Percentiles rank a stretch among this genome's conserved stretches.
Conservation (phyloP, 1,284 basidiomycete genomes). For the Cutaneotrichosporon sp. region DNA sequence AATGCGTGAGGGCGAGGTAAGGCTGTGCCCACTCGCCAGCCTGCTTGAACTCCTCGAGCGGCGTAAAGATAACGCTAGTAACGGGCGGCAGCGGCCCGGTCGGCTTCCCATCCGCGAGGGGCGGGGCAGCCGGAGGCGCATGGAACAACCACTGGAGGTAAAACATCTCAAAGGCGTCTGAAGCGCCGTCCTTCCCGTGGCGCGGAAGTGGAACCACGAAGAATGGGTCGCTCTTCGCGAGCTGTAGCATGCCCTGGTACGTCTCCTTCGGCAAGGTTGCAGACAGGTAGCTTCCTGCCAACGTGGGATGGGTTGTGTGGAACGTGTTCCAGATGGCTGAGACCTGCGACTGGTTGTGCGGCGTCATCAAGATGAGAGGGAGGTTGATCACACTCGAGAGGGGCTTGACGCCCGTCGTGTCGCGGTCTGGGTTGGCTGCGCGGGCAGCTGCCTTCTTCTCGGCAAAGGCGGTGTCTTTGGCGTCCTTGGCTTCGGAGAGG, state of each 20-base stretch:
- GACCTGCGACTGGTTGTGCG: slow-evolving; percentile 71
- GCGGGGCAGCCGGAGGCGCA: slow-evolving; percentile 58
- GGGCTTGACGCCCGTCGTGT: slow-evolving; percentile 59
- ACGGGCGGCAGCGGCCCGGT: slow-evolving; percentile 37
- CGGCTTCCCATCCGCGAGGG: slow-evolving; percentile 12
- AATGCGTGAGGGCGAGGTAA: slow-evolving; percentile 84
- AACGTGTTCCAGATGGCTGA: slow-evolving; percentile 84
- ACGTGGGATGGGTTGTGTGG: slow-evolving; percentile 72
- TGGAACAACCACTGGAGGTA: slow-evolving; percentile 84
- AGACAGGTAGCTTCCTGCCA: slow-evolving; percentile 76
- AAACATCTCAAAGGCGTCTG: slow-evolving; percentile 74
- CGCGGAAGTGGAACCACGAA: slow-evolving; percentile 77
- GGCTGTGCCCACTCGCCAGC: slow-evolving; percentile 85
- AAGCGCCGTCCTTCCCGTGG: slow-evolving; percentile 40
- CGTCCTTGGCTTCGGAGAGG: slow-evolving; percentile 52
- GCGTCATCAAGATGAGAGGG: slow-evolving; percentile 64
- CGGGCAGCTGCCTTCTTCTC: slow-evolving; percentile 47
- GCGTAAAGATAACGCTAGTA: slow-evolving; percentile 79
- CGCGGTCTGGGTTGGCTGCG: slow-evolving; percentile 37
- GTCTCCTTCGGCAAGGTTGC: slow-evolving; percentile 70
- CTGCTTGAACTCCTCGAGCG: slow-evolving; percentile 90
- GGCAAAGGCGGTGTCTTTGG: slow-evolving; percentile 53
- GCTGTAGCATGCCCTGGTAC: slow-evolving; percentile 68
- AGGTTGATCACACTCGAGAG: slow-evolving; percentile 77
- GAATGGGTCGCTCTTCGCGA: slow-evolving; percentile 65